Base-by-base conservation (phyloP, 768 basidiomycete genomes). In the Leccinum incarnatum region DNA sequence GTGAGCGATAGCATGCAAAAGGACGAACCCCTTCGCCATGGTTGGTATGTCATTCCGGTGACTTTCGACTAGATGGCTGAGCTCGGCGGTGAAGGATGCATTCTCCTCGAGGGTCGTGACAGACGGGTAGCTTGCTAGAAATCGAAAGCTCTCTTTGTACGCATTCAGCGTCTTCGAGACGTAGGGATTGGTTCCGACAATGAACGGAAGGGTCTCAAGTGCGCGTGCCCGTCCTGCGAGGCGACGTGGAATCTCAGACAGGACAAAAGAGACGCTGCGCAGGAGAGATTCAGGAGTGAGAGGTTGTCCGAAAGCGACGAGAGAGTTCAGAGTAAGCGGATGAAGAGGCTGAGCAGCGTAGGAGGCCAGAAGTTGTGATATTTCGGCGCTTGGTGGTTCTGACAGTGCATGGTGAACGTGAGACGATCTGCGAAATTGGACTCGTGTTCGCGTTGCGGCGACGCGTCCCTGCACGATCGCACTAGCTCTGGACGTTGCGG, bases 41-140 rank as follows among this genome's bases (percentile, higher is more conserved):
- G 88, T 89, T 1, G 93, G 93, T 52, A 95, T 91, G 70, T 95
- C 94, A 72, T 95, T 88, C 1, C 88, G 81, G 69, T 95, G 93
- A 54, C 81, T 79, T 59, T 83, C 82, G 4, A 95, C 92, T 19
- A 95, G 74, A 36, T 79, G 77, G 46, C 84, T 82, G n/a, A 95
- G 77, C 60, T 84, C 79, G 52, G 82, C 78, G 1, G 87, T 82
- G 64, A 95, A 93, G 15, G 72, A 69, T 5, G 78, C 77, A 62
- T 95, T 95, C 60, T 91, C 86, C 55, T 84, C 80, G 25, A 91
- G 76, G 19, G 79, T 86, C 30, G 75, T 81, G 55, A 93, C 83
- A 1, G 78, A 75, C 7, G 86, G 83, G 67, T 90, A 83, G 21
- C 79, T 85, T 17, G 88, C 86, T 37, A 93, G 77, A 68, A 82